Evolutionary conservation across 495 filamentous ascomycete genomes (phyloP), one percentile per base, ranked within the genome.

Genomic region (Elaphomyces granulatus): DNA sequence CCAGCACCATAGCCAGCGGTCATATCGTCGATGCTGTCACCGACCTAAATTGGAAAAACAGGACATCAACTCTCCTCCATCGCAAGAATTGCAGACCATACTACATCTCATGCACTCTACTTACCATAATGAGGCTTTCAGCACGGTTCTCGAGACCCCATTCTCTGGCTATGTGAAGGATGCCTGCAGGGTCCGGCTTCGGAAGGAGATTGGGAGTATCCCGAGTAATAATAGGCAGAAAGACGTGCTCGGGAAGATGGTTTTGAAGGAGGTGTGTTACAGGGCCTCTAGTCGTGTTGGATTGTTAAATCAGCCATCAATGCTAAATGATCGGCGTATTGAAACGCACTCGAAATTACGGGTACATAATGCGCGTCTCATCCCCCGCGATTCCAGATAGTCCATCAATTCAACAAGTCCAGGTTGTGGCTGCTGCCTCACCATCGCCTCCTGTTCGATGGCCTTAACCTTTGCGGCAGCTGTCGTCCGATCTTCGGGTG

Each of bases 11-110:
- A 72, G 0, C 90, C 90, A 4, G 90, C 83, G 15, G 81, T 85
- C 74, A 98, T 87, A 55, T 98, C 90, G 52, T 98, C 90, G 38
- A 92, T 72, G 38, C 79, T 86, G 52, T 98, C 88, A 4, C 88
- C 88, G 9, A 87, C 76, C 77, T 81, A 23, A 66, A 66, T 31
- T 3, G 19, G 1, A 8, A 38, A 30, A 36, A 40, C 35, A 26
- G 19, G 34, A 18, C 32, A 12, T n/a, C n/a, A n/a, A n/a, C n/a
- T n/a, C n/a, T n/a, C n/a, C n/a, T n/a, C n/a, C n/a, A n/a, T n/a
- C n/a, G n/a, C n/a, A n/a, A n/a, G n/a, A n/a, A n/a, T n/a, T n/a
- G n/a, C n/a, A n/a, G n/a, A n/a, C n/a, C n/a, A n/a, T n/a, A n/a
- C n/a, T n/a, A n/a, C n/a, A n/a, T n/a, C n/a, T n/a, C n/a, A n/a